A percentile compares a stretch with the other conserved stretches of the same genome.
Conservation (phyloP, 108 stramenopile species). For the Epipyxis sp. region DNA sequence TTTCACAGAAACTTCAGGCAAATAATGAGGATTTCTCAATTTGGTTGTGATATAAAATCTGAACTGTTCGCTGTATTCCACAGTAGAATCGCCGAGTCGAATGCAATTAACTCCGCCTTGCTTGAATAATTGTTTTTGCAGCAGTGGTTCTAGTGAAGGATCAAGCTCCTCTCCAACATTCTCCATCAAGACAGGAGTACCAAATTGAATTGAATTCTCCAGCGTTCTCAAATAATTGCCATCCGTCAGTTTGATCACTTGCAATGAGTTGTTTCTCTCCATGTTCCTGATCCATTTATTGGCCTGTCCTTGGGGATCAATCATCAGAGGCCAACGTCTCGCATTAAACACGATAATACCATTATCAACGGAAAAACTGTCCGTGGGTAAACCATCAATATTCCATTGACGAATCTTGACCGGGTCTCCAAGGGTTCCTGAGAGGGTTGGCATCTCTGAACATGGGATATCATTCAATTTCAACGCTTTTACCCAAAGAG, state of each 20-base stretch:
- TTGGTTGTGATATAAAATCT: conserved; percentile 56
- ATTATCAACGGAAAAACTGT: conserved; percentile 58
- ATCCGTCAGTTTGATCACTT: conserved; percentile 61
- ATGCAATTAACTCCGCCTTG: conserved; percentile 57
- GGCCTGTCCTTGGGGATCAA: conserved; percentile 59
- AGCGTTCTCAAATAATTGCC: conserved; percentile 58
- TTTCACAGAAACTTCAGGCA: conserved; percentile 53
- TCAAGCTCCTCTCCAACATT: conserved; percentile 65
- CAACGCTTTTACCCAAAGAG: conserved; percentile 46
- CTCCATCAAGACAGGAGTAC: conserved; percentile 60
- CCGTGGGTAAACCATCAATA: conserved; percentile 61
- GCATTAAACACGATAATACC: conserved; percentile 63
- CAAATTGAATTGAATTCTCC: conserved; percentile 62
- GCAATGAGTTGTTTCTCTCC: conserved; percentile 49
- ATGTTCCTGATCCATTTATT: conserved; percentile 65
- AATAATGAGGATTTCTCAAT: conserved; percentile 53
- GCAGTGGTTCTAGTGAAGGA: conserved; percentile 58
- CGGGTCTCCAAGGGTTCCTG: conserved; percentile 57
- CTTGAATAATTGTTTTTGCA: conserved; percentile 60
- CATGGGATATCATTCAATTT: conserved; percentile 46
- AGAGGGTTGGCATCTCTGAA: conserved; percentile 22
- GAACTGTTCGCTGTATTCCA: conserved; percentile 55
- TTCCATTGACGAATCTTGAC: conserved; percentile 60
- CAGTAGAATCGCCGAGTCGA: conserved; percentile 58
- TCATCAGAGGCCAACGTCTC: conserved; percentile 64